Base-by-base conservation (phyloP, 2,329 filamentous ascomycete genomes). In the Colletotrichum spaethianum region DNA sequence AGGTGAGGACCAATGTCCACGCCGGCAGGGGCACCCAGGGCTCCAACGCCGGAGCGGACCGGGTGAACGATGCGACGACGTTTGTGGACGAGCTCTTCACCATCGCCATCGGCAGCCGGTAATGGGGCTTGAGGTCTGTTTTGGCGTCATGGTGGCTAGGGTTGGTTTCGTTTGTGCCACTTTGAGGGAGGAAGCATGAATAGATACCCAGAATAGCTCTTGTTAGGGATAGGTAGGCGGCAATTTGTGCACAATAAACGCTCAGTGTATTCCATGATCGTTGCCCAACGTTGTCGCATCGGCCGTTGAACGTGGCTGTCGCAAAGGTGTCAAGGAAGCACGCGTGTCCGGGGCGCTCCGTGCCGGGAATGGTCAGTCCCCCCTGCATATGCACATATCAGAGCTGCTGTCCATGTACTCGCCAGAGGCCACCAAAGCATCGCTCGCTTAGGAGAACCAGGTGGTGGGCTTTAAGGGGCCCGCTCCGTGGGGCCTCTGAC, bases 1-100 rank as follows among this genome's bases (percentile, higher is more conserved):
- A 72, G 7, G 64, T 50, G 40, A 50, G 69, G 38, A 72, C 65
- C 38, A 75, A 74, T 12, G 67, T 79, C 23, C 75, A 78, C 57
- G 68, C 75, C 5, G 77, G 76, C 3, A 63, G 71, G 8, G 74
- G 70, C 4, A 70, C 75, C 7, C 77, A 78, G 55, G 78, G 78
- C 12, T 78, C 82, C 0, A 79, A 80, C 20, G 74, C 80, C 8
- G 79, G 80, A 59, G 80, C 80, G 36, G 82, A 83, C 74, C 81
- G 80, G 55, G 76, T 75, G 33, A 80, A 76, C 7, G 80, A 82
- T 42, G 75, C 62, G 72, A 77, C 65, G 70, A 86, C 83, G 2
- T 86, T 85, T 76, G 84, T 86, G 33, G 85, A 86, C 70, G 84
- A 86, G 72, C 75, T 86, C 44, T 85, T 85, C 74, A 73, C 75